Conservation (phyloP, 2,329 filamentous ascomycete species). For the Paraphaeosphaeria sporulosa region DNA sequence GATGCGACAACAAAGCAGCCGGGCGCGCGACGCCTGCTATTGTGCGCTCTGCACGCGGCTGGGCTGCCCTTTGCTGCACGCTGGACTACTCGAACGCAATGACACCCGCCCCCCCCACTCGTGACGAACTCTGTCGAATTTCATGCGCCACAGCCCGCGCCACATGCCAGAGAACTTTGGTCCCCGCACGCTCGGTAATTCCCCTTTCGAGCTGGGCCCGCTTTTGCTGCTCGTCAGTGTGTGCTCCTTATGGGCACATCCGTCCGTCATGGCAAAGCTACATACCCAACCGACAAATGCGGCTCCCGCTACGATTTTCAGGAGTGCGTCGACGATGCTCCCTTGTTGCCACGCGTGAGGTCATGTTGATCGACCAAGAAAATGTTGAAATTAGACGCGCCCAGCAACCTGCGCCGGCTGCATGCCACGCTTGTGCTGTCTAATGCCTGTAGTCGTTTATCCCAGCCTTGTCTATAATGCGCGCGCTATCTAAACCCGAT, state of each 20-base stretch:
- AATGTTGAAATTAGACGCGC: background rate
- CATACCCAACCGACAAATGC: background rate
- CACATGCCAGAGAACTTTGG: background rate
- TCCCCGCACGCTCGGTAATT: background rate
- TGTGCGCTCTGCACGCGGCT: slow-evolving; percentile 15
- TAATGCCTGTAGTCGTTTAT: slow-evolving; percentile 7
- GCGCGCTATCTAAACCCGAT: background rate
- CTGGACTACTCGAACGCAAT: background rate
- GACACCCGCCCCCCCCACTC: background rate
- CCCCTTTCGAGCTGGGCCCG: background rate
- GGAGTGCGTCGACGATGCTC: slow-evolving; percentile 5
- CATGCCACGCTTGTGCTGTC: slow-evolving; percentile 9
- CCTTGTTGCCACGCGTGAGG: background rate
- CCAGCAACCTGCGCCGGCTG: background rate
- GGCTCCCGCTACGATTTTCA: background rate
- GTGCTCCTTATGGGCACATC: background rate
- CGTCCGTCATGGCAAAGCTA: background rate
- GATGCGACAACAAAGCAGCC: slow-evolving; percentile 13
- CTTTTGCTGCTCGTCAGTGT: background rate
- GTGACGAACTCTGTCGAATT: background rate
- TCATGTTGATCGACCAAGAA: background rate
- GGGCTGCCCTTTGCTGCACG: slow-evolving; percentile 2
- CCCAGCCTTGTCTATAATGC: slow-evolving; percentile 22
- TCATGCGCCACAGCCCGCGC: slow-evolving; percentile 15
- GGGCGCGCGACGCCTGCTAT: slow-evolving; percentile 19